Evolutionary conservation across 352 stramenopile genomes (phyloP), one percentile per base, ranked within the genome.

Genomic region (Phytophthora kernoviae): DNA sequence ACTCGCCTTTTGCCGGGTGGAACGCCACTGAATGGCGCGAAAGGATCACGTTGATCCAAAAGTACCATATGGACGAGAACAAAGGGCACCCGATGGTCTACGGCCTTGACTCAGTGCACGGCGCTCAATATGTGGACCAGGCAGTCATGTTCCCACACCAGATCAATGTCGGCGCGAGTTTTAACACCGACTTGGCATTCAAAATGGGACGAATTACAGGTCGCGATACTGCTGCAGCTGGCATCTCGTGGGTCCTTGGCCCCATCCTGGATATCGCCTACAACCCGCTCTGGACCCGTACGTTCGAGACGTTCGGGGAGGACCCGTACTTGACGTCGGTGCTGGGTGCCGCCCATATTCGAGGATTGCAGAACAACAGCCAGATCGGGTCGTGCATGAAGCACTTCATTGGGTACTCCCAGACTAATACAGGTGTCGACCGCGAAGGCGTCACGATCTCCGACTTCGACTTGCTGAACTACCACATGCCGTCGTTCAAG

Each of bases 261-360:
- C 90, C 92, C 0, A 87, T 97, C 12, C 64, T 88, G 20, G 81
- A 91, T 47, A 71, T 98, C 43, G 80, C 84, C 1, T 85, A 87
- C 50, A 88, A 96, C 50, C 85, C 87, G 7, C 70, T 91, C 33
- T 98, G 91, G 91, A 68, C 81, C 2, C 72, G 92, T 0, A 84
- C 91, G 2, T 97, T 88, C 54, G 93, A 98, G 66, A 98, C 91
- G 11, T 98, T 97, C 78, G 91, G 93, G 7, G 88, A 98, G 79
- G 89, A 97, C 56, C 86, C 87, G 5, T 68, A 84, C 30, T 39
- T 96, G 15, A 77, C 84, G 0, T 79, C 82, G 0, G 62, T 78
- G n/a, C 84, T 97, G 65, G 87, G 73, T 0, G 61, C 66, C 24
- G 70, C 73, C 10, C 77, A 93, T 42, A 76, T 96, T 30, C 49